Base-by-base conservation (phyloP, 768 basidiomycete genomes). In the Boletellus ananiceps region DNA sequence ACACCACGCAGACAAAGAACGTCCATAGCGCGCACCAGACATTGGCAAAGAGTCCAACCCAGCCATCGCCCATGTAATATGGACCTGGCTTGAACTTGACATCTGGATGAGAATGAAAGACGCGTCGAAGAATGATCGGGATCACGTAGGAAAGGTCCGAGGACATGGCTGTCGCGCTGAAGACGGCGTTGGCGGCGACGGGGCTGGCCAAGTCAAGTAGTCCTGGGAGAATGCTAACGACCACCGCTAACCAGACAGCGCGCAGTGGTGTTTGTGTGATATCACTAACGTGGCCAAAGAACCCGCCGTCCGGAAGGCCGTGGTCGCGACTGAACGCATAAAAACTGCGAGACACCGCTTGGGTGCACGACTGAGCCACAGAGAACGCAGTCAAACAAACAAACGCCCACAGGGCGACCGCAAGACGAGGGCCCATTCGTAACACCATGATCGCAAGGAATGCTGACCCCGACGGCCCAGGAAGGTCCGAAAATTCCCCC, bases 301-400 rank as follows among this genome's bases (percentile, higher is more conserved):
- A 71, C 4, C 81, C 79, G 12, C 77, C 67, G 57, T 84, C 83
- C 0, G 80, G 80, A 31, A 83, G 70, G 11, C 71, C 77, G 16
- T 64, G 65, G 47, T 81, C 79, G 29, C 78, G 72, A 47, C 74
- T 75, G 65, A 84, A 76, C 8, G 82, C 82, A 55, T 78, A 83
- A 51, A 84, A 69, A 3, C 80, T 74, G 43, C 82, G 72, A 9
- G 79, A 79, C 47, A 72, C 75, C 3, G 82, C 80, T 58, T 83
- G 82, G 3, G 78, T 61, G 21, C 74, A 56, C 3, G 65, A 62
- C 50, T 80, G 78, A 14, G 72, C 75, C 15, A 81, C 80, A 56
- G 75, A 79, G 65, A 80, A 83, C 2, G 82, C 83, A n/a, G 81
- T 80, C 57, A 82, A 57, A 61, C 82, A 82, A 25, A 80, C 77